Conservation (phyloP, 164 flowering plant genomes). For the Litsea cubeba region DNA sequence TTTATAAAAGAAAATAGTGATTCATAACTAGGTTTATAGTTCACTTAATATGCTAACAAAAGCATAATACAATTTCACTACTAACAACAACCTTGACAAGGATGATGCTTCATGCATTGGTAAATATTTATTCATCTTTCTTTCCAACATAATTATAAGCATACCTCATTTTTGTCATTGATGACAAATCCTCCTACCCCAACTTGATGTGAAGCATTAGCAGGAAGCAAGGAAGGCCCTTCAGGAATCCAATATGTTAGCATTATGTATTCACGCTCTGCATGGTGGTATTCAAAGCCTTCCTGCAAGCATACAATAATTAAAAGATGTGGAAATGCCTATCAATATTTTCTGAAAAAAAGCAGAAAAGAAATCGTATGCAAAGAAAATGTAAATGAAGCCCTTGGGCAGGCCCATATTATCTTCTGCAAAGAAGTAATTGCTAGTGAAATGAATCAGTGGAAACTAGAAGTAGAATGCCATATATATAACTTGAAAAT, state of each 20-base stretch:
- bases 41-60: background rate
- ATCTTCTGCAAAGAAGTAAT: no score
- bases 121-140: background rate
- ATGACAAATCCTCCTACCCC: conserved; percentile 93
- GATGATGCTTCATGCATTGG: background rate
- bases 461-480: no score
- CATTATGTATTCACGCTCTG: conserved; percentile 78
- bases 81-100: background rate
- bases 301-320: conserved; percentile 39
- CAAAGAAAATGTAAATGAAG: background rate
- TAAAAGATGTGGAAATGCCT: background rate
- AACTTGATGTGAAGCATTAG: conserved; percentile 83
- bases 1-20: background rate
- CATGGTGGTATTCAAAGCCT: conserved; percentile 90
- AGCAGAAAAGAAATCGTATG: background rate
- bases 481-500: no score
- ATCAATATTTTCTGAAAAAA: background rate
- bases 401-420: background rate
- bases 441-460: no score
- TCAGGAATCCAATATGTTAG: conserved; percentile 88
- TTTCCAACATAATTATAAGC: background rate
- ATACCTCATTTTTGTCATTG: conserved; percentile 75
- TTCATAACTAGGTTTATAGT: background rate
- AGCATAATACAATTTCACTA: background rate
- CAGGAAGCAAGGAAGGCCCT: conserved; percentile 80